Base-by-base conservation (phyloP, 2,329 filamentous ascomycete genomes). In the Fusarium drepaniforme region DNA sequence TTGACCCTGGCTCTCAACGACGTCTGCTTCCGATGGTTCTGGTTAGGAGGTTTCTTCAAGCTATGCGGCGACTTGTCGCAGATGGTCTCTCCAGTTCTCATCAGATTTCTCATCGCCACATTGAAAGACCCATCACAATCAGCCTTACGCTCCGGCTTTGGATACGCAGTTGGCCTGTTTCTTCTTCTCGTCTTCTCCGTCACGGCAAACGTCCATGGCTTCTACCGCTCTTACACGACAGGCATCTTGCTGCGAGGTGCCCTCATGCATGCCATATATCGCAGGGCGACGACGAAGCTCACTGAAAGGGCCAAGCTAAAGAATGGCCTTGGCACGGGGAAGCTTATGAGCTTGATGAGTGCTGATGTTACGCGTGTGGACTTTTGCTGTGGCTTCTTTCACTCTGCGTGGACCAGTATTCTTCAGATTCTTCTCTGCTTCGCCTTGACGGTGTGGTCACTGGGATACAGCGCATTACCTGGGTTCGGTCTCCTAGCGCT, bases 361-460 rank as follows among this genome's bases (percentile, higher is more conserved):
- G 80, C 80, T 3, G 80, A 81, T 16, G 79, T 81, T 16, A 81
- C 80, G 1, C 79, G 80, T 6, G 62, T 81, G 2, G 80, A 81
- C 51, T 81, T 80, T 44, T 80, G 79, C 67, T 81, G 80, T 30
- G 77, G 78, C n/a, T 81, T 75, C 57, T 81, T 82, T 42, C 80
- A 82, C 63, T 72, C 80, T 1, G 72, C 73, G 0, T 82, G 80
- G 80, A 82, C 80, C 0, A 81, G 80, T 53, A 73, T 81, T n/a
- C 68, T 81, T 3, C 80, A 82, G 66, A 77, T 82, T 40, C 30
- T 78, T 0, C 75, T 82, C 5, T 80, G 79, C n/a, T 72, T 81
- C 6, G 85, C 62, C 5, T 1, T 73, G 30, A 64, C 71, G 0
- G 46, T 73, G 0, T 73, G 71, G 71, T 63, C 71, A 0, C 25